Percentiles rank a stretch among this genome's conserved stretches.
Conservation (phyloP, 2,329 filamentous ascomycete genomes). For the Ophiocordyceps camponoti-saundersi region DNA sequence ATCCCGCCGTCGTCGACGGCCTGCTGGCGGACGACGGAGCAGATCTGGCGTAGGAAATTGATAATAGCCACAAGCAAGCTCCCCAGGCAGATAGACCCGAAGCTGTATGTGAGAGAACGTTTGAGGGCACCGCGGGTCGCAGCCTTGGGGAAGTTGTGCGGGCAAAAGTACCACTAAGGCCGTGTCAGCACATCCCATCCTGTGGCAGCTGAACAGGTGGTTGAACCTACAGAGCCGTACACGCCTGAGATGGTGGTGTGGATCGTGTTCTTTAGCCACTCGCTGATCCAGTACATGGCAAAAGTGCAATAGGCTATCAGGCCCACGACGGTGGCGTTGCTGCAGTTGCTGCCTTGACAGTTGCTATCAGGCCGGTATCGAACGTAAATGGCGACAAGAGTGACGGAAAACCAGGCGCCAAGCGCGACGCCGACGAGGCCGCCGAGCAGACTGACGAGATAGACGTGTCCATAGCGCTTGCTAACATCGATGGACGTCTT, state of each 20-base stretch:
- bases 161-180: conserved; percentile 62
- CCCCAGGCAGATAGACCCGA: conserved; percentile 78
- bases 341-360: conserved; percentile 38
- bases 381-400: conserved; percentile 71
- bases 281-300: conserved; percentile 83
- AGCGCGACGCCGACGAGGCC: conserved; percentile 62
- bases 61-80: conserved; percentile 76
- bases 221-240: conserved; percentile 43
- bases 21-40: conserved; percentile 53
- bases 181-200: too few species aligned
- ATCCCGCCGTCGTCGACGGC: conserved; percentile 52
- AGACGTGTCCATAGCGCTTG: conserved; percentile 71
- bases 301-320: conserved; percentile 79
- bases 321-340: conserved; percentile 63
- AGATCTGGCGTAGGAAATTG: conserved; percentile 67
- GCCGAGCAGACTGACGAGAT: conserved; percentile 68
- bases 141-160: conserved; percentile 51
- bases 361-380: conserved; percentile 52
- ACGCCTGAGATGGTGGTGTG: conserved; percentile 77
- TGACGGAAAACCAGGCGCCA: conserved; percentile 73
- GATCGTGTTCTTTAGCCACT: conserved; percentile 87
- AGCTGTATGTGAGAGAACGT: conserved; percentile 75
- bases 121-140: conserved; percentile 72
- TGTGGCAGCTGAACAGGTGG: too few species aligned
- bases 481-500: conserved; percentile 74